Conservation (phyloP, 768 basidiomycete genomes). For the Lentinula boryana region DNA sequence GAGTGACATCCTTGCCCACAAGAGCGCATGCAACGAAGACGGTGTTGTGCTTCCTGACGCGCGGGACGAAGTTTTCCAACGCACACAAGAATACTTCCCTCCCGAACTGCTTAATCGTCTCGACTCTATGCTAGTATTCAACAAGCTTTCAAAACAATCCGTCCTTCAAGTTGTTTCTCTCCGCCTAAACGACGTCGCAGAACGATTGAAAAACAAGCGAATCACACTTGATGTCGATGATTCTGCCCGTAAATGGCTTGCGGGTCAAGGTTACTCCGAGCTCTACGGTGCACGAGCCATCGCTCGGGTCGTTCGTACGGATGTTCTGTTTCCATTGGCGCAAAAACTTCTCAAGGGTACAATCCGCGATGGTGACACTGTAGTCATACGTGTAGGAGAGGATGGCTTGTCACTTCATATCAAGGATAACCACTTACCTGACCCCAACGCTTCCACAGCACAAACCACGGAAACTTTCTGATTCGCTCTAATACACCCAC, state of each 20-base stretch:
- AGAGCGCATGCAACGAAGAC: constrained; percentile 52
- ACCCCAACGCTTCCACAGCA: constrained; percentile 17
- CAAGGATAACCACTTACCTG: constrained; percentile 55
- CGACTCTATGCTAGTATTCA: constrained; percentile 85
- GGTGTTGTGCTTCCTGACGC: constrained; percentile 63
- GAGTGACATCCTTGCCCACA: constrained; percentile 68
- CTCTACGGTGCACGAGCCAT: constrained; percentile 86
- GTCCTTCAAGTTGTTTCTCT: constrained; percentile 77
- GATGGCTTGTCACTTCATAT: constrained; percentile 45
- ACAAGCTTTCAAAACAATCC: constrained; percentile 71
- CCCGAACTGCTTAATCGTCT: constrained; percentile 89
- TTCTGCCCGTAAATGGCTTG: constrained; percentile 62
- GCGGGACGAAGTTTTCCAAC: constrained; percentile 61
- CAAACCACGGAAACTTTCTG: not conserved
- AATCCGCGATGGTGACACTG: constrained; percentile 64
- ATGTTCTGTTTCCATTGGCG: constrained; percentile 79
- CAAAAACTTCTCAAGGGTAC: constrained; percentile 75
- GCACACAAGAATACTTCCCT: constrained; percentile 77
- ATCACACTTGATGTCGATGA: constrained; percentile 70
- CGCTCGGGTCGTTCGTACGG: constrained; percentile 76
- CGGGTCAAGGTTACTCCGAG: constrained; percentile 73
- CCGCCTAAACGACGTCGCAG: constrained; percentile 68
- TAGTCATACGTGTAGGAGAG: constrained; percentile 42
- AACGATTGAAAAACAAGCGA: constrained; percentile 54
- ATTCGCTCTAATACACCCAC: not conserved